These are phyloP conservation scores for Acer campestre DNA, from an alignment of 345 rosid genomes.

Conservation along the genomic window DNA sequence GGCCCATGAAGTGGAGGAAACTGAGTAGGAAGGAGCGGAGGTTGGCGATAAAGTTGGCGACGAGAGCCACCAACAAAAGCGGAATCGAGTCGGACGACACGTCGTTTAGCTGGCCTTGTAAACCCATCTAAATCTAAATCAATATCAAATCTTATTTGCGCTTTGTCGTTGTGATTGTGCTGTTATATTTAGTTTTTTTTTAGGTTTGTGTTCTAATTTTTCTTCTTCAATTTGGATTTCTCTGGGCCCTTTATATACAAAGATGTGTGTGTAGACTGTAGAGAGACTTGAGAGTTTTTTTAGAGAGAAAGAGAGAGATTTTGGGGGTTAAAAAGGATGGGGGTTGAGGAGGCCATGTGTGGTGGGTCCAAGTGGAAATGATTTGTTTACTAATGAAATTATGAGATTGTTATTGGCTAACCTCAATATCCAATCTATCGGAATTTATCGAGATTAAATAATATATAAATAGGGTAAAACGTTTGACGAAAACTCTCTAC, in stretches of 20 bases:
- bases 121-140: conserved; percentile 53
- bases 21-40: conserved; percentile 51
- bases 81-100: conserved; percentile 84
- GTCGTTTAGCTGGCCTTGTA: conserved; percentile 71
- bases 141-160: not conserved
- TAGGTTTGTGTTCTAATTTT: not conserved
- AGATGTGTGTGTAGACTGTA: too few species aligned
- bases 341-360: not conserved
- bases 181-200: too few species aligned
- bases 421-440: too few species aligned
- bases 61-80: conserved; percentile 53
- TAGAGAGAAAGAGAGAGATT: not conserved
- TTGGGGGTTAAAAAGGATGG: not conserved
- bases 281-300: not conserved
- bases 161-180: too few species aligned
- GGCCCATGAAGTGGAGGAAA: conserved; percentile 30
- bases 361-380: not conserved
- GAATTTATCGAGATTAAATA: too few species aligned
- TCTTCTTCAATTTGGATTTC: not conserved
- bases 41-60: conserved; percentile 53
- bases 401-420: conserved; percentile 1
- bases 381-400: not conserved
- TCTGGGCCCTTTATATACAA: not conserved
- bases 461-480: too few species aligned
- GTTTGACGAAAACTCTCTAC: too few species aligned